A percentile compares a stretch with the other conserved stretches of the same genome.
These are phyloP conservation scores for Cenchrus americanus DNA, from an alignment of 176 grass and related monocot genomes.

Conservation along the genomic window DNA sequence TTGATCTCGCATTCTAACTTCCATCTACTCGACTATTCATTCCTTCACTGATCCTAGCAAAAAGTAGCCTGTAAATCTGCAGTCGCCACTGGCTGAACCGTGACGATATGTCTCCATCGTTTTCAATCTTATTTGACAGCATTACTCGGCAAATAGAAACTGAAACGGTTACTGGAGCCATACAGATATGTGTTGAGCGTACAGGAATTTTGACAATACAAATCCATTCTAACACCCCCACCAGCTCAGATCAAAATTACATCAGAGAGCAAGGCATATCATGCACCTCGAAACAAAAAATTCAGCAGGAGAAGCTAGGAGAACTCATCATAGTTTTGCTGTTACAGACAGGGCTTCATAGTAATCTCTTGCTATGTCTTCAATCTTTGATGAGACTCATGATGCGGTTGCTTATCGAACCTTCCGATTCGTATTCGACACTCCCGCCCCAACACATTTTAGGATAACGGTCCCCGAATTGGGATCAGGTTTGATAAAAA, in stretches of 20 bases:
- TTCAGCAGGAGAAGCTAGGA: neutral
- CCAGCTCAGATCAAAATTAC: constrained; percentile 11
- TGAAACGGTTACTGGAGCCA: neutral
- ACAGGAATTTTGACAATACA: neutral
- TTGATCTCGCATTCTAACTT: neutral
- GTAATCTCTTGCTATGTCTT: neutral
- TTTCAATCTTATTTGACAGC: neutral
- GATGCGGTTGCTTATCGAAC: constrained; percentile 46
- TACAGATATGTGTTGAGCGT: neutral
- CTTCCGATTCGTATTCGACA: constrained; percentile 83
- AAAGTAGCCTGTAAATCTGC: no score
- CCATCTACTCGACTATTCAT: no score
- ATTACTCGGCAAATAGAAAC: neutral
- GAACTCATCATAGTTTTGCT: neutral
- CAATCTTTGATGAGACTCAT: constrained; percentile 4
- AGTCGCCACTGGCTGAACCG: no score
- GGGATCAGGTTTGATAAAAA: constrained; percentile 80
- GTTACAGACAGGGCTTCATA: constrained; percentile 4
- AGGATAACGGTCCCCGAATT: constrained; percentile 68
- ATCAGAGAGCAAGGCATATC: neutral
- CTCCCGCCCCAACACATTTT: constrained; percentile 76
- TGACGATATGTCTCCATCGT: neutral
- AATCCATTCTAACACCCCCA: constrained; percentile 7
- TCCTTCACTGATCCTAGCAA: no score
- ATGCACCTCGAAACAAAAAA: neutral